Evolutionary conservation across 169 alveolate genomes (phyloP), one percentile per base, ranked within the genome.

Genomic region (Plasmodium ovale): DNA sequence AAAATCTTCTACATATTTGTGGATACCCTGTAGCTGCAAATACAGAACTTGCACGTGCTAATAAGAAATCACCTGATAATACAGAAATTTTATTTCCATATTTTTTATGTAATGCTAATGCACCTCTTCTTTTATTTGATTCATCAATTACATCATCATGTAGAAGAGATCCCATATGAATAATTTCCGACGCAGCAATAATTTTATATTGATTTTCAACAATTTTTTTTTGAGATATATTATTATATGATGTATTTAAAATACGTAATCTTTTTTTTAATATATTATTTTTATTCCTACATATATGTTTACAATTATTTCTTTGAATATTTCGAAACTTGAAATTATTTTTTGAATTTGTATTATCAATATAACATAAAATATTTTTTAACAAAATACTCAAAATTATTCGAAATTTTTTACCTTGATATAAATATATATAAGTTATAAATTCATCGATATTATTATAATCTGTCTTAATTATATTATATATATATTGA

Each of bases 121-220:
- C 51, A n/a, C 94, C 93, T 70, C 97, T 70, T 27, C 97, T 87
- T 35, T 88, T 90, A 19, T 72, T 90, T 23, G 95, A 92, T 31
- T 85, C 94, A 72, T 95, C 97, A 37, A 95, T 74, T n/a, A 95
- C 92, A 72, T 95, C 97, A 65, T 95, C 97, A 72, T 95, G 97
- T 23, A 95, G 72, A 54, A 95, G 87, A 51, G 95, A 92, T 21
- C 97, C 96, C 56, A 92, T 89, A 65, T 95, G 97, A 27, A 95
- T 88, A 58, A 94, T 88, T 85, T 95, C 97, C 68, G 93, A 92
- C n/a, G 94, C 87, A 3, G 89, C 89, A 49, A 79, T 79, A 79
- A 79, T 79, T 79, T 56, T 79, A 56, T 44, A 64, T 56, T 79
- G 89, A 33, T 79, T 79, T 49, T 65, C 89, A 6, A 23, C 42